These are phyloP conservation scores for Fusarium sp. DNA, from an alignment of 2,329 filamentous ascomycete genomes.

Conservation along the genomic window DNA sequence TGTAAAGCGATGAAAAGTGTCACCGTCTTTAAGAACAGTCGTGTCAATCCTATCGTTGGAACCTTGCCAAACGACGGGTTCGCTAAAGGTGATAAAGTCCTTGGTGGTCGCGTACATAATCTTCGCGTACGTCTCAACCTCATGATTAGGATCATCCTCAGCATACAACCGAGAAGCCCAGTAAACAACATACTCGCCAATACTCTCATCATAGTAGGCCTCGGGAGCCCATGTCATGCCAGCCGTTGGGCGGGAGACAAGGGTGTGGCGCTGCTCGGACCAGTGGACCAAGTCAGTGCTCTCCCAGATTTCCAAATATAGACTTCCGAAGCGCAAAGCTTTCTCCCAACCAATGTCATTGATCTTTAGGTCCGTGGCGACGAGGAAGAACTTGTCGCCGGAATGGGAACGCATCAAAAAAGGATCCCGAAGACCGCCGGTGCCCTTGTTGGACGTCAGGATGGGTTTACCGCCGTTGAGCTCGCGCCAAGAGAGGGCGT, in stretches of 20 bases:
- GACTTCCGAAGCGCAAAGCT: slow-evolving; percentile 2
- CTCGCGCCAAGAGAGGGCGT: background rate
- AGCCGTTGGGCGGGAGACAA: slow-evolving; percentile 59
- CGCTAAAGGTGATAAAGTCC: slow-evolving; percentile 5
- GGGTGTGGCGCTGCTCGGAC: slow-evolving; percentile 61
- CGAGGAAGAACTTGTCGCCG: background rate
- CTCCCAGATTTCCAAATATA: slow-evolving; percentile 62
- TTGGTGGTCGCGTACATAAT: background rate
- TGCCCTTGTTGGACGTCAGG: background rate
- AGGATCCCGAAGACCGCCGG: slow-evolving; percentile 7
- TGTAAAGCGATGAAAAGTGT: background rate
- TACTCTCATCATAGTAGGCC: slow-evolving; percentile 58
- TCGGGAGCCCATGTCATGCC: slow-evolving; percentile 66
- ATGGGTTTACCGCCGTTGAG: slow-evolving; percentile 4
- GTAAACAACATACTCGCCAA: slow-evolving; percentile 57
- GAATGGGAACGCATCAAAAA: slow-evolving; percentile 6
- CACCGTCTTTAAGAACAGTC: background rate
- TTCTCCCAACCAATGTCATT: background rate
- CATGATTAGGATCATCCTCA: background rate
- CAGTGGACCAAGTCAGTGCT: slow-evolving; percentile 60
- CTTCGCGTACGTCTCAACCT: background rate
- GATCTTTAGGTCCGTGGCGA: slow-evolving; percentile 7
- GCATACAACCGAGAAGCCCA: slow-evolving; percentile 59
- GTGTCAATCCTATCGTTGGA: slow-evolving; percentile 1
- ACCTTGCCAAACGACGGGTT: slow-evolving; percentile 5